Conservation (phyloP, 257 asterid genomes). For the Asclepias syriaca region DNA sequence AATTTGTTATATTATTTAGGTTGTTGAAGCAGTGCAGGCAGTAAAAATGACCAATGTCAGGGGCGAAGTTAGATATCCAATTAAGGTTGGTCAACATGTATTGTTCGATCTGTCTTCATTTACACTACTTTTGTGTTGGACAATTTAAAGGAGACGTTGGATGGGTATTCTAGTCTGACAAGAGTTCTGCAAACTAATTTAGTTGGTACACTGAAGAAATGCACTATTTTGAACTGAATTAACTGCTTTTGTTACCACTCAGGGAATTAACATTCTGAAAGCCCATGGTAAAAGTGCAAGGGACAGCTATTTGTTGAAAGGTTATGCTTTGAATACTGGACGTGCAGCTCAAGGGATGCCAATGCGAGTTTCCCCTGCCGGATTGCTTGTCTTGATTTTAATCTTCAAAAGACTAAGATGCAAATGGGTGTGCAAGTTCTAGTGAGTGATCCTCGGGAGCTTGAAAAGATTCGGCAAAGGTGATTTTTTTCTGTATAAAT, state of each 20-base stretch:
- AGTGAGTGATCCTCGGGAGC: slow-evolving; percentile 88
- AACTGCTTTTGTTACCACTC: slow-evolving; percentile 20
- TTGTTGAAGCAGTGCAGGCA: slow-evolving; percentile 81
- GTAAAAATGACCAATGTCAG: slow-evolving; percentile 84
- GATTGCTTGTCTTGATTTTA: slow-evolving; percentile 91
- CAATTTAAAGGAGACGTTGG: background rate
- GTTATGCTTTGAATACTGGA: slow-evolving; percentile 88
- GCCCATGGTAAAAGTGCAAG: slow-evolving; percentile 94
- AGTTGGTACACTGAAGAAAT: background rate
- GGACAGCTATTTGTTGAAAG: slow-evolving; percentile 80
- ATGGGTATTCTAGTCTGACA: background rate
- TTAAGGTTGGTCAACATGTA: slow-evolving; percentile 50
- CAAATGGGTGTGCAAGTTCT: slow-evolving; percentile 96
- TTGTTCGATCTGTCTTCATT: background rate
- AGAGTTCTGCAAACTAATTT: background rate
- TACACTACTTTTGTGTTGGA: slow-evolving; percentile 3
- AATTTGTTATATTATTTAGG: slow-evolving; percentile 31
- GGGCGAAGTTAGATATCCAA: slow-evolving; percentile 81
- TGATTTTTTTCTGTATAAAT: slow-evolving; percentile 16
- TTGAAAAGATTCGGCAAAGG: slow-evolving; percentile 96
- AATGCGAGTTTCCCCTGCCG: slow-evolving; percentile 74
- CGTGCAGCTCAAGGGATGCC: slow-evolving; percentile 98
- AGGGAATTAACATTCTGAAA: slow-evolving; percentile 91
- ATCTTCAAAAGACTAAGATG: slow-evolving; percentile 91
- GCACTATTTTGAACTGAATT: background rate